Conservation (phyloP, 2,329 filamentous ascomycete species). For the Microdochium bolleyi region DNA sequence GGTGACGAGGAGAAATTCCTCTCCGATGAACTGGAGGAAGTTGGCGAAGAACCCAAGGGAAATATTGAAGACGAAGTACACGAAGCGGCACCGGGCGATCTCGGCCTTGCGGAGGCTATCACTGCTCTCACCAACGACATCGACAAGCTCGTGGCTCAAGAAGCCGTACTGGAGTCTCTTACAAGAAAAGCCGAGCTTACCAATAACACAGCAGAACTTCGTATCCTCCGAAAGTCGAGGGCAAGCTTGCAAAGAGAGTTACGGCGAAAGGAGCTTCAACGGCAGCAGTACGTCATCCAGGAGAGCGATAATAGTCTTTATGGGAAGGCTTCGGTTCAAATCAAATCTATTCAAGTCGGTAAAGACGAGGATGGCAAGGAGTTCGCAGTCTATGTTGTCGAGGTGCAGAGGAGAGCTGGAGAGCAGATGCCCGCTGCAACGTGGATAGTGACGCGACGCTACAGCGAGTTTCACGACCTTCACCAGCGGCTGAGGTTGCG, state of each 20-base stretch:
- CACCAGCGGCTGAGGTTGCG: slow-evolving; percentile 79
- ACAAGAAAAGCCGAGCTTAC: slow-evolving; percentile 93
- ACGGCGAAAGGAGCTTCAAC: slow-evolving; percentile 85
- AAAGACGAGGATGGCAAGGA: slow-evolving; percentile 89
- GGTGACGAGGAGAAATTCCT: slow-evolving; percentile 79
- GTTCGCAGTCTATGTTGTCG: slow-evolving; percentile 86
- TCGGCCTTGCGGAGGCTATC: slow-evolving; percentile 90
- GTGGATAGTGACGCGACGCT: slow-evolving; percentile 87
- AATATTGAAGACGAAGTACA: slow-evolving; percentile 77
- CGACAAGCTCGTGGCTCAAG: slow-evolving; percentile 78
- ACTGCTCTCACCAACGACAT: slow-evolving; percentile 83
- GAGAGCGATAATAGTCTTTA: slow-evolving; percentile 97
- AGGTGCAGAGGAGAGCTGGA: slow-evolving; percentile 82
- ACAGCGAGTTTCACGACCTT: slow-evolving; percentile 94
- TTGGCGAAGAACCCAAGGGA: slow-evolving; percentile 44
- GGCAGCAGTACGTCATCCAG: slow-evolving; percentile 94
- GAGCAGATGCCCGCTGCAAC: slow-evolving; percentile 96
- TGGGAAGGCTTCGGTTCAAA: slow-evolving; percentile 79
- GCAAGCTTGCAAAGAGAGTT: slow-evolving; percentile 90
- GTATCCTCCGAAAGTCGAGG: slow-evolving; percentile 89
- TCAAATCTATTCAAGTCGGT: slow-evolving; percentile 88
- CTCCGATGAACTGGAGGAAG: slow-evolving; percentile 78
- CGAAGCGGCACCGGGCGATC: slow-evolving; percentile 87
- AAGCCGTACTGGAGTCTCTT: slow-evolving; percentile 83
- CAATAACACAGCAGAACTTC: slow-evolving; percentile 88